Base-by-base conservation (phyloP, 495 filamentous ascomycete species). In the Ascobolus immersus region DNA sequence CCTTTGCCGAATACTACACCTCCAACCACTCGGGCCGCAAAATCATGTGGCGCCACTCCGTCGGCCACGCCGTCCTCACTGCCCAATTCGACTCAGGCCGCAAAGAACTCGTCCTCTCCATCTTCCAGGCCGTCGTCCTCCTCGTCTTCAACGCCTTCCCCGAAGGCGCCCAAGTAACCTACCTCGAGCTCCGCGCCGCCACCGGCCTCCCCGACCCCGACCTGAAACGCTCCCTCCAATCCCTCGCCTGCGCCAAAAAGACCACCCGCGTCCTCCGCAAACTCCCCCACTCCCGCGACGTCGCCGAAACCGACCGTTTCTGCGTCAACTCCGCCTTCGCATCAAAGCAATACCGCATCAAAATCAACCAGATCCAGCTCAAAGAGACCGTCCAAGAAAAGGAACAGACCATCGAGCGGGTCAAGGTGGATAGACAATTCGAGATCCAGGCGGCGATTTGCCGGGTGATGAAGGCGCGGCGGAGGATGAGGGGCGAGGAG, bases 401-500 rank as follows among this genome's bases (percentile, higher is more conserved):
- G 51, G 73, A 80, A 51, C 76, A 73, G 43, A 94, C 81, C 2
- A 79, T 93, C 49, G 73, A 91, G 53, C 61, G 77, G 3, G 80
- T 94, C 0, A 73, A 72, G 2, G 72, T 73, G 19, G 89, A 99
- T 45, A 60, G 86, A 17, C 77, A 90, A 45, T 91, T 79, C 41
- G 86, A 99, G 59, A 90, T 79, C 0, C 89, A 99, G 52, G 89
- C 86, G 10, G 89, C 89, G 1, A 84, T 99, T 40, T 86, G 93
- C 39, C 60, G 86, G 10, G 91, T 99, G 43, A 80, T 99, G 80
- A 99, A 99, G 72, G 72, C 69, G 41, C 57, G 77, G 40, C 89
- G 92, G 63, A 66, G 49, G n/a, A 78, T 94, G 52, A 66, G 59
- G 17, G 81, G 93, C 50, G 48, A 60, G 21, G 76, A 86, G 50